phyloP scores from a whole-genome alignment of 805 yeast genomes.

The Ascoidea asiatica region DNA sequence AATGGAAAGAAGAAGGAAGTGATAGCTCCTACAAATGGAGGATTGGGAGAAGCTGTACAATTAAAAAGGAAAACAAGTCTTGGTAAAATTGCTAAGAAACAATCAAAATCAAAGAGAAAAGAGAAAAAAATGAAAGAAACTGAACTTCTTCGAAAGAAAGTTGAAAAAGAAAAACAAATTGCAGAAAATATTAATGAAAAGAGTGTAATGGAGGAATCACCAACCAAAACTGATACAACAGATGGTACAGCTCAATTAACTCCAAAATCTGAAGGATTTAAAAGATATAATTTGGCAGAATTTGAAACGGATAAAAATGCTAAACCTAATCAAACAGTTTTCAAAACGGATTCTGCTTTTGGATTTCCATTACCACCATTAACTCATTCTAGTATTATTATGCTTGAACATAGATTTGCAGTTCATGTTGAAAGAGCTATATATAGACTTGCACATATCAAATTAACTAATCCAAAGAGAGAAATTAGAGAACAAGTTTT shows the following conservation, averaged over 20 bases:
- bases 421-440: conserved; percentile 94
- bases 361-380: conserved; percentile 82
- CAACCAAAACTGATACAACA: conserved; percentile 7
- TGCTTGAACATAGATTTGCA: conserved; percentile 81
- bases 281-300: background rate
- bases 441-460: conserved; percentile 82
- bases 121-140: background rate
- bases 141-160: background rate
- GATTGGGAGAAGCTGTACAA: background rate
- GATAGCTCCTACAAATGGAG: no score
- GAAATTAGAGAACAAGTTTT: conserved; percentile 87
- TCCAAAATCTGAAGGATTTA: background rate
- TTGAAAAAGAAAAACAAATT: background rate
- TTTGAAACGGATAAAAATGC: background rate
- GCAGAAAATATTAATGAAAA: background rate
- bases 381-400: conserved; percentile 59
- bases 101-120: background rate
- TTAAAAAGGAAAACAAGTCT: background rate
- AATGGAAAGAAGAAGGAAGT: no score
- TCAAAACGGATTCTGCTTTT: conserved; percentile 67
- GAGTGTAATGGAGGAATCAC: background rate
- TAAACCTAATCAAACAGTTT: conserved; percentile 41
- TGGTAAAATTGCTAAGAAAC: background rate
- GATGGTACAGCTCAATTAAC: background rate
- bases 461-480: conserved; percentile 86